These are phyloP conservation scores for Hypoxylon sp. DNA, from an alignment of 2,329 filamentous ascomycete species.

Conservation along the genomic window DNA sequence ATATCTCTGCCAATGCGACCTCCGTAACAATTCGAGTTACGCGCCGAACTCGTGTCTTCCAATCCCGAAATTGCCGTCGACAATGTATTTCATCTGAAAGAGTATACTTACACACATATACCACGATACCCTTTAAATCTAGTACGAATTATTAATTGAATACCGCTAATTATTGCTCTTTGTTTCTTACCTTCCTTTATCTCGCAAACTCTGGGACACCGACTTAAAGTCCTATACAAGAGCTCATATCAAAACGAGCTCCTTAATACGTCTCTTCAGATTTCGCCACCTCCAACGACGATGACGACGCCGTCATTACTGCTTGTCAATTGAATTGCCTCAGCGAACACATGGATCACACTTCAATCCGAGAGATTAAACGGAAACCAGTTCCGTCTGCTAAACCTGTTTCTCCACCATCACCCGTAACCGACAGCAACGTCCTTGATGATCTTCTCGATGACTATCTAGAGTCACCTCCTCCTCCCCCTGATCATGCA, in stretches of 20 bases:
- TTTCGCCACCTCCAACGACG: background rate
- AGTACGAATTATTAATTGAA: background rate
- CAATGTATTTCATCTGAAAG: no score
- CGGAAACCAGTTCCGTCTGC: conserved; percentile 35
- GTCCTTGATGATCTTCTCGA: conserved; percentile 35
- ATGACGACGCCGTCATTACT: conserved; percentile 10
- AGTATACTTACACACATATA: no score
- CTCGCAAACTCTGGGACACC: background rate
- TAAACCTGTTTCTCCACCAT: background rate
- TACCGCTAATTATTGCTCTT: background rate
- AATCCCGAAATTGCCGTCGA: background rate
- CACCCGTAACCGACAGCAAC: conserved; percentile 10
- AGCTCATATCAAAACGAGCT: background rate
- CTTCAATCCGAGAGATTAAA: conserved; percentile 15
- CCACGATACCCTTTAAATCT: background rate
- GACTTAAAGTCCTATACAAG: background rate
- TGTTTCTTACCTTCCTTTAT: background rate
- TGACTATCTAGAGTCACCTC: conserved; percentile 38
- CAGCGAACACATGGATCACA: conserved; percentile 20
- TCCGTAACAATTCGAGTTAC: background rate
- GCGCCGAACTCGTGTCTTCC: background rate
- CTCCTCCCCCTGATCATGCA: conserved; percentile 1
- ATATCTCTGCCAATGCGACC: background rate
- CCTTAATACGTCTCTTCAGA: background rate
- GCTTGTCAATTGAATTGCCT: conserved; percentile 1